Conservation (phyloP, 2,329 filamentous ascomycete species). For the Aspergillus sp. region DNA sequence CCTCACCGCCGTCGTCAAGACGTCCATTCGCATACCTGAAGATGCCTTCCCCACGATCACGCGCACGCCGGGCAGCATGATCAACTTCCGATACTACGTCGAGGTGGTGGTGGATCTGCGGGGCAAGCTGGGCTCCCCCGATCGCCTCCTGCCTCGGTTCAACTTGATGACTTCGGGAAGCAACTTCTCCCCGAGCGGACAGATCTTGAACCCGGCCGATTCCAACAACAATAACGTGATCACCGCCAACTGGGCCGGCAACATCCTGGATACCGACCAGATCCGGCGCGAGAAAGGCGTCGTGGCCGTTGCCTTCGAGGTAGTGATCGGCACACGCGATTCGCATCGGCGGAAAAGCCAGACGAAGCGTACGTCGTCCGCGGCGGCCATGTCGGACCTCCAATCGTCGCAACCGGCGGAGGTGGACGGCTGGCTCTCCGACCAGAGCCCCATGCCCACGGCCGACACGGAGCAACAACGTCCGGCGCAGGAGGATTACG, state of each 20-base stretch:
- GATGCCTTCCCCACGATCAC: constrained; percentile 90
- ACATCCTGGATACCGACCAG: constrained; percentile 82
- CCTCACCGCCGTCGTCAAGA: constrained; percentile 75
- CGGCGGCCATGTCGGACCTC: constrained; percentile 29
- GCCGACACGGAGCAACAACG: constrained; percentile 19
- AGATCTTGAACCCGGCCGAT: constrained; percentile 34
- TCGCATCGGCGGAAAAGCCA: constrained; percentile 57
- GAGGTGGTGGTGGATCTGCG: constrained; percentile 92
- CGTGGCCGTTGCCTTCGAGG: constrained; percentile 81
- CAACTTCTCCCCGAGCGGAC: constrained; percentile 44
- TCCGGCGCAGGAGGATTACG: constrained; percentile 26
- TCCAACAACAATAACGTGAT: constrained; percentile 31
- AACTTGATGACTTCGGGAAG: constrained; percentile 50
- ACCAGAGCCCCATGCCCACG: constrained; percentile 21
- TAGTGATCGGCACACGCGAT: constrained; percentile 83
- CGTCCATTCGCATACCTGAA: constrained; percentile 81
- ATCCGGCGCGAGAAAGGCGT: constrained; percentile 88
- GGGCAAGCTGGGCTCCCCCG: constrained; percentile 76
- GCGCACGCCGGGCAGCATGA: constrained; percentile 86
- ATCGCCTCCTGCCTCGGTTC: constrained; percentile 60
- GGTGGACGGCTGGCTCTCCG: constrained; percentile 28
- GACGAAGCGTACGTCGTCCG: constrained; percentile 30
- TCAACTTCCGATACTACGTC: constrained; percentile 90
- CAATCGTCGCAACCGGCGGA: constrained; percentile 24
- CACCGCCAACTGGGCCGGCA: constrained; percentile 50